Evolutionary conservation across 345 rosid genomes (phyloP).

Genomic region (Hirschfeldia incana): DNA sequence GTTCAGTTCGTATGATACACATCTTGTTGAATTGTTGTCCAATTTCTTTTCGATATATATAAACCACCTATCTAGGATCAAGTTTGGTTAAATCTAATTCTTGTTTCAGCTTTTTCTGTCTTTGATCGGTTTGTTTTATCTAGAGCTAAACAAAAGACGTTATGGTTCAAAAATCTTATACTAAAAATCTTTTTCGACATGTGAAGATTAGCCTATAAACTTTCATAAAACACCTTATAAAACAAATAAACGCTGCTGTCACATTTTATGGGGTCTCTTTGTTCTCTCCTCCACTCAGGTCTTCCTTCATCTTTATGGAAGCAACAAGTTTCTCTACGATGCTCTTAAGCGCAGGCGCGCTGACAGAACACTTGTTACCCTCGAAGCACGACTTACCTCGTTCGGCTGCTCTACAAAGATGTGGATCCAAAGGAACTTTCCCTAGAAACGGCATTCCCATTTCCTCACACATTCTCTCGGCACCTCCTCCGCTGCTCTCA

Average conservation of each 20-base stretch:
- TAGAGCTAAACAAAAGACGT: background rate
- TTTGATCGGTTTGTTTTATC: background rate
- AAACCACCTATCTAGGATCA: background rate
- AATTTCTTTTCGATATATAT: background rate
- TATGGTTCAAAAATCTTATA: background rate
- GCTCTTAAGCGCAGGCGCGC: conserved; percentile 65
- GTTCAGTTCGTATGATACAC: background rate
- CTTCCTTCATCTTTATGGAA: conserved; percentile 5
- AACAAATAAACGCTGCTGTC: background rate
- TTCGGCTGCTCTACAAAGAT: conserved; percentile 78
- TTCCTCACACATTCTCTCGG: conserved; percentile 73
- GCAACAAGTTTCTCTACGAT: conserved; percentile 7
- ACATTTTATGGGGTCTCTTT: background rate
- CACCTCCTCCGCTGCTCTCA: conserved; percentile 87
- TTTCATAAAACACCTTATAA: background rate
- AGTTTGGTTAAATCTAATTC: background rate
- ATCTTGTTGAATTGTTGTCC: background rate
- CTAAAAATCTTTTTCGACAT: background rate
- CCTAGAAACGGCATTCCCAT: conserved; percentile 88
- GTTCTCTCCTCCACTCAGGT: background rate
- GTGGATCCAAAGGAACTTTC: conserved; percentile 87
- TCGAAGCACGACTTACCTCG: conserved; percentile 85
- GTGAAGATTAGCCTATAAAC: background rate
- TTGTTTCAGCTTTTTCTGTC: background rate
- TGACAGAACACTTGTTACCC: conserved; percentile 61